Percentiles rank a stretch among this genome's conserved stretches.
These are phyloP conservation scores for Camelina neglecta DNA, from an alignment of 345 rosid species.

Conservation along the genomic window DNA sequence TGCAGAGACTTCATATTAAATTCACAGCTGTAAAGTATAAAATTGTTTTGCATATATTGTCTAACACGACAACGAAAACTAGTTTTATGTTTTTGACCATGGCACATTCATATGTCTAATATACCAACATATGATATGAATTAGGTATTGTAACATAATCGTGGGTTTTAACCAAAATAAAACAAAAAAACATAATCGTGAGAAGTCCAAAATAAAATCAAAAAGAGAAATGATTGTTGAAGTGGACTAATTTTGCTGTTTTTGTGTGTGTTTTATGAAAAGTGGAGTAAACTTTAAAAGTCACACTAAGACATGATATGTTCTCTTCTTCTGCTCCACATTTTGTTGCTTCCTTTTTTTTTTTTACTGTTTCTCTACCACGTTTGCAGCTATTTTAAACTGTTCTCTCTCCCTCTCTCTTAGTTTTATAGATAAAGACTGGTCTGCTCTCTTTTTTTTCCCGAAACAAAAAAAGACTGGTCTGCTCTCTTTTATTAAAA, in stretches of 20 bases:
- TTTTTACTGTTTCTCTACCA: conserved; percentile 31
- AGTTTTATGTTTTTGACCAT: neutral
- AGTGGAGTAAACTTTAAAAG: conserved; percentile 41
- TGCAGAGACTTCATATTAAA: neutral
- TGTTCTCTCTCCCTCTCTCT: neutral
- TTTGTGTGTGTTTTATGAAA: neutral
- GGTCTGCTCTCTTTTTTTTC: too few species aligned
- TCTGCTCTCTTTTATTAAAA: neutral
- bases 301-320: conserved; percentile 35
- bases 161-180: neutral
- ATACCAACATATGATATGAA: neutral
- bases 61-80: neutral
- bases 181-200: neutral
- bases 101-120: neutral
- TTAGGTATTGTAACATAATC: neutral
- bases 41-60: neutral
- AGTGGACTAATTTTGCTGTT: conserved; percentile 16
- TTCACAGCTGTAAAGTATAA: neutral
- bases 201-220: neutral
- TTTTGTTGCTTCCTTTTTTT: neutral
- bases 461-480: too few species aligned
- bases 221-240: conserved; percentile 29
- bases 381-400: neutral
- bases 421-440: neutral
- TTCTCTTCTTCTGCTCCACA: conserved; percentile 26